These are phyloP conservation scores for Nakazawaea ishiwadae DNA, from an alignment of 805 yeast species.

Conservation along the genomic window DNA sequence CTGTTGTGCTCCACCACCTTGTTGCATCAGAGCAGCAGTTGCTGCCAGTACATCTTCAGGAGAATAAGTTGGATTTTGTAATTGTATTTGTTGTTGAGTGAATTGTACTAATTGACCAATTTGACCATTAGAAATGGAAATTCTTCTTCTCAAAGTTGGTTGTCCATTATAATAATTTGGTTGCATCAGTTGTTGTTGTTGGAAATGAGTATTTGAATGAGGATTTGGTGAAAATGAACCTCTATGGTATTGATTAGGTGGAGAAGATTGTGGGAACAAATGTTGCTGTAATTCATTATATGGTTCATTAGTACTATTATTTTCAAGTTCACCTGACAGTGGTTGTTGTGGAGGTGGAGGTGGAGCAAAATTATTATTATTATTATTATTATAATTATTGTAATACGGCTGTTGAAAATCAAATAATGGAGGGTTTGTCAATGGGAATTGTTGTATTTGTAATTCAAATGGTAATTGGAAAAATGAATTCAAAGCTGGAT, in stretches of 20 bases:
- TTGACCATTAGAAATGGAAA: slow-evolving; percentile 82
- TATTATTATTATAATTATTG: background rate
- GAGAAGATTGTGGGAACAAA: background rate
- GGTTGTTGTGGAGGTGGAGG: background rate
- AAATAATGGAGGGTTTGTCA: slow-evolving; percentile 31
- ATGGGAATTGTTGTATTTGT: slow-evolving; percentile 26
- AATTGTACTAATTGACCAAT: slow-evolving; percentile 63
- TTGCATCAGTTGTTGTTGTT: background rate
- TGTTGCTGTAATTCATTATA: background rate
- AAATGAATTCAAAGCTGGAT: slow-evolving; percentile 11
- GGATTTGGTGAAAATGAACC: slow-evolving; percentile 1
- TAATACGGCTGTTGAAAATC: slow-evolving; percentile 21
- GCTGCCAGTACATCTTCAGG: slow-evolving; percentile 12
- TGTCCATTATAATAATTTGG: background rate
- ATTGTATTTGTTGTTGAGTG: slow-evolving; percentile 14
- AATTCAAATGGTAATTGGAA: slow-evolving; percentile 13
- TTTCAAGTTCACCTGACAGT: background rate
- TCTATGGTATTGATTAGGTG: background rate
- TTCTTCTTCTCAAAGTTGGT: slow-evolving; percentile 47
- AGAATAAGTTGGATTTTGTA: slow-evolving; percentile 11
- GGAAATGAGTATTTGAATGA: background rate
- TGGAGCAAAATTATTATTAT: too few relatives aligned
- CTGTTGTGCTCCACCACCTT: too few relatives aligned
- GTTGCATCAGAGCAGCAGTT: slow-evolving; percentile 4
- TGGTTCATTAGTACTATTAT: background rate